Percentiles rank a stretch among this genome's conserved stretches.
phyloP scores from a whole-genome alignment of 169 alveolate genomes.

The Eimeria acervulina region DNA sequence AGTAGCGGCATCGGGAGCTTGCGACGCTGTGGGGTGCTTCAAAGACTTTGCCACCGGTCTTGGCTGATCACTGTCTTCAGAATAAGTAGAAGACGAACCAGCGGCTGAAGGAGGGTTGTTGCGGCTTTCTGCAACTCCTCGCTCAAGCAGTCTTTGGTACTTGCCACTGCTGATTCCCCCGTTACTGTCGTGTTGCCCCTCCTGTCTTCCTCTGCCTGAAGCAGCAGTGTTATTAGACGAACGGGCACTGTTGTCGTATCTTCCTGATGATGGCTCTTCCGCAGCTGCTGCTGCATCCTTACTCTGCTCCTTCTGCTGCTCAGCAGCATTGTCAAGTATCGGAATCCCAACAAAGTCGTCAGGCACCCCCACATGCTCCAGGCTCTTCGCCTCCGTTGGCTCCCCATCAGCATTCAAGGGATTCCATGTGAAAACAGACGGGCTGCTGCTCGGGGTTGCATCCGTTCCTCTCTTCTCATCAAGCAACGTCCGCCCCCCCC shows the following conservation, averaged over 20 bases:
- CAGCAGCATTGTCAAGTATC: constrained; percentile 29
- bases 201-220: background rate
- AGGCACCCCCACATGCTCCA: constrained; percentile 15
- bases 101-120: background rate
- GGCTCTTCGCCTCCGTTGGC: constrained; percentile 24
- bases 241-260: background rate
- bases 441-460: background rate
- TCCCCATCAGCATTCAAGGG: background rate
- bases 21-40: background rate
- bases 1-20: background rate
- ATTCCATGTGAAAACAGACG: constrained; percentile 43
- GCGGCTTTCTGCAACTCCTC: background rate
- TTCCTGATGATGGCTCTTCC: background rate
- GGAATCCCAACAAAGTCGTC: constrained; percentile 5
- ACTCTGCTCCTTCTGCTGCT: background rate
- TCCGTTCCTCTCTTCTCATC: background rate
- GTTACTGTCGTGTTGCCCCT: background rate
- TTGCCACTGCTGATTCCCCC: background rate
- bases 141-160: background rate
- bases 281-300: background rate
- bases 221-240: background rate
- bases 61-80: background rate
- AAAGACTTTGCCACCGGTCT: background rate
- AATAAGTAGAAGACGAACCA: background rate
- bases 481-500: background rate